Conservation (phyloP, 2,329 filamentous ascomycete genomes). For the Leptographium wingfieldii region DNA sequence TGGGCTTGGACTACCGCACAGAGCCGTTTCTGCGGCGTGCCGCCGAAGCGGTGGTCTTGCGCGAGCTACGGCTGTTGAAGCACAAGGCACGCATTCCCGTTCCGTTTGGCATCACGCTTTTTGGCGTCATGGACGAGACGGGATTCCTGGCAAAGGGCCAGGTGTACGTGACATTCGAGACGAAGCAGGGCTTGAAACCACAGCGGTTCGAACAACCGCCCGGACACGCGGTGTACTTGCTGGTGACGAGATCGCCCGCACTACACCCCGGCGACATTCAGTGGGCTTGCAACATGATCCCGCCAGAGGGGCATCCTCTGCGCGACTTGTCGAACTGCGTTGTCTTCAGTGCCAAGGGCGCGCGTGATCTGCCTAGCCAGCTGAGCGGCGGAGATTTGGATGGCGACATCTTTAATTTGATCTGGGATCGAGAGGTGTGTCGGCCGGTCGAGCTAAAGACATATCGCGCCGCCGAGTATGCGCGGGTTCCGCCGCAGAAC, state of each 20-base stretch:
- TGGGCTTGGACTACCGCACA: constrained; percentile 51
- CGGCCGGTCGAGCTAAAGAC: constrained; percentile 28
- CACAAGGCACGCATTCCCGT: constrained; percentile 67
- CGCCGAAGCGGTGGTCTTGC: constrained; percentile 58
- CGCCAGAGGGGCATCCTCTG: constrained; percentile 47
- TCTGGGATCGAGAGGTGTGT: constrained; percentile 45
- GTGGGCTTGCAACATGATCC: constrained; percentile 47
- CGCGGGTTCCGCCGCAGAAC: constrained; percentile 39
- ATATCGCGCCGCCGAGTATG: constrained; percentile 57
- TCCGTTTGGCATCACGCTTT: constrained; percentile 57
- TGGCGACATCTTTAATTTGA: constrained; percentile 69
- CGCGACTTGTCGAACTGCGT: constrained; percentile 57
- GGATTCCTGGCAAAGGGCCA: constrained; percentile 52
- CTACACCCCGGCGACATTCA: constrained; percentile 76
- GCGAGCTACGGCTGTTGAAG: constrained; percentile 61
- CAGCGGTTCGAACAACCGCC: constrained; percentile 12
- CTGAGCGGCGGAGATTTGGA: constrained; percentile 75
- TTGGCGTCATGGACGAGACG: constrained; percentile 77
- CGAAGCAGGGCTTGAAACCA: constrained; percentile 5
- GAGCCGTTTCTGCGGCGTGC: constrained; percentile 59
- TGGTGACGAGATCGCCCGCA: constrained; percentile 69
- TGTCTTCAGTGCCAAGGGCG: constrained; percentile 60
- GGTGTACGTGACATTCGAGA: constrained; percentile 44
- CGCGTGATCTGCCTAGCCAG: constrained; percentile 63
- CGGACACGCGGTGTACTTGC: constrained; percentile 27